Evolutionary conservation across 805 yeast genomes (phyloP).

Genomic region (Metschnikowia vanudenii): DNA sequence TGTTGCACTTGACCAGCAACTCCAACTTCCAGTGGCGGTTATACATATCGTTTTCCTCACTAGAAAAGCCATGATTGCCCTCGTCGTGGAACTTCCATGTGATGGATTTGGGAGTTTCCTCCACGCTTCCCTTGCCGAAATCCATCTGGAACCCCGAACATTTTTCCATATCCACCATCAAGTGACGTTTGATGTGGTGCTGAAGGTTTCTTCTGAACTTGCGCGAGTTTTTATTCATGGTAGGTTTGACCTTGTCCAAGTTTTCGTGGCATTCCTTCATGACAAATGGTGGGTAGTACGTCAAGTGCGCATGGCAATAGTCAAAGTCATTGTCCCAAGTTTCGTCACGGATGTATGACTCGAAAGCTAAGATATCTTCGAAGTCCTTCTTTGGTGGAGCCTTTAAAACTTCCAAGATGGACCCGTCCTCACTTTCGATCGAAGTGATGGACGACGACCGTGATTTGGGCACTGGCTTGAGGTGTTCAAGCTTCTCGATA

Average conservation of each 20-base stretch:
- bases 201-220: conserved; percentile 72
- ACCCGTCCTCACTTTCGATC: conserved; percentile 34
- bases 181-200: conserved; percentile 71
- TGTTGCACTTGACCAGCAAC: conserved; percentile 63
- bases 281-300: conserved; percentile 73
- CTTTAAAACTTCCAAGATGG: conserved; percentile 26
- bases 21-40: conserved; percentile 64
- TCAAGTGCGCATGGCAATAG: conserved; percentile 62
- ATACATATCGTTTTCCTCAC: conserved; percentile 42
- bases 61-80: conserved; percentile 53
- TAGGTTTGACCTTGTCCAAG: conserved; percentile 68
- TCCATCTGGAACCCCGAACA: conserved; percentile 59
- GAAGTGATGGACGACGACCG: conserved; percentile 40
- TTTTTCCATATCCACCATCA: conserved; percentile 61
- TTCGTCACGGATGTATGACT: conserved; percentile 63
- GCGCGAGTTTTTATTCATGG: conserved; percentile 67
- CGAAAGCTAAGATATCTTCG: conserved; percentile 63
- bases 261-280: conserved; percentile 64
- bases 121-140: conserved; percentile 47
- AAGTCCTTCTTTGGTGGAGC: conserved; percentile 50
- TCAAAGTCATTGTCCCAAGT: conserved; percentile 76
- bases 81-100: conserved; percentile 65
- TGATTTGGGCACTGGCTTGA: conserved; percentile 38
- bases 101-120: conserved; percentile 51
- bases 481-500: conserved; percentile 38